Conservation (phyloP, 2,329 filamentous ascomycete species). For the Aspergillus flavus region DNA sequence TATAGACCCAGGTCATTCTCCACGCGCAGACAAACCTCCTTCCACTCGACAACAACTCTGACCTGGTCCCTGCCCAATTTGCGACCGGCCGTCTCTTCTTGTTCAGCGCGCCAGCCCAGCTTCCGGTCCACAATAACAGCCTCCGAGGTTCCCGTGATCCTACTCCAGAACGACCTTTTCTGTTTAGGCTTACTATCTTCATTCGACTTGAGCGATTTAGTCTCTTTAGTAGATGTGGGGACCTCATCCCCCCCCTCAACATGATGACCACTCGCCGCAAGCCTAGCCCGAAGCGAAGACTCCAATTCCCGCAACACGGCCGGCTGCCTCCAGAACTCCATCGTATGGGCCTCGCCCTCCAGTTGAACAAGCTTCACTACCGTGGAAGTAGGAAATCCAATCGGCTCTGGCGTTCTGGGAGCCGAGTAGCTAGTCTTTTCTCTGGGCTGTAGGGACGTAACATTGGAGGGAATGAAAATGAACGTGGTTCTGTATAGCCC, state of each 20-base stretch:
- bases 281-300: background rate
- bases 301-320: background rate
- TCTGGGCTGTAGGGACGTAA: background rate
- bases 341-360: background rate
- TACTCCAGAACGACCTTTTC: background rate
- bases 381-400: background rate
- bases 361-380: background rate
- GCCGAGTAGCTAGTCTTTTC: background rate
- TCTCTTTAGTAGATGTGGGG: background rate
- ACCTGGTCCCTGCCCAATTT: background rate
- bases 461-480: constrained; percentile 1
- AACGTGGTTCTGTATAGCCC: background rate
- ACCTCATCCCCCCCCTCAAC: background rate
- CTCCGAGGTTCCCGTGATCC: background rate
- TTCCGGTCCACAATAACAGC: background rate
- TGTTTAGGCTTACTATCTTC: background rate
- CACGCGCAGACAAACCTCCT: constrained; percentile 1
- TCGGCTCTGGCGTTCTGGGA: background rate
- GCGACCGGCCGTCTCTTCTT: background rate
- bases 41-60: background rate
- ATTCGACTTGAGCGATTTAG: too few relatives aligned
- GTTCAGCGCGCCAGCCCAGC: background rate
- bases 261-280: background rate
- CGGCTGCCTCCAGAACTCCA: background rate
- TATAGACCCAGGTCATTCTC: background rate